phyloP scores from a whole-genome alignment of 129 eudicot genomes.

The Artemisia tridentata region DNA sequence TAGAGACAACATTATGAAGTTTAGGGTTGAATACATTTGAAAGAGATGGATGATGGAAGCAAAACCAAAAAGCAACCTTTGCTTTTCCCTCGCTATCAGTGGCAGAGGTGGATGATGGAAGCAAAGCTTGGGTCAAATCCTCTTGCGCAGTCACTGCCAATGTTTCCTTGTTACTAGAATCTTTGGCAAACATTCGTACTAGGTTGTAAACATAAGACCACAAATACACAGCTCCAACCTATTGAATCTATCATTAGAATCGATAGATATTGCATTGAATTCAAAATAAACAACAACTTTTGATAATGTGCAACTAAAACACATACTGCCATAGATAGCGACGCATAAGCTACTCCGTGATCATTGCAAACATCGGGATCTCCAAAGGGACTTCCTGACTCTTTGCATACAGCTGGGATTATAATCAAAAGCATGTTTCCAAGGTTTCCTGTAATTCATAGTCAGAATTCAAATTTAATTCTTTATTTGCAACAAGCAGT shows the following conservation, averaged over 20 bases:
- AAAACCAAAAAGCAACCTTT: slow-evolving; percentile 25
- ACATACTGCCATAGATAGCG: slow-evolving; percentile 64
- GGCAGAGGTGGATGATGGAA: slow-evolving; percentile 26
- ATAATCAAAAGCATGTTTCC: slow-evolving; percentile 60
- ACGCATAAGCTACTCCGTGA: slow-evolving; percentile 55
- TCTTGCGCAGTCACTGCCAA: slow-evolving; percentile 1
- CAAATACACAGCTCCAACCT: slow-evolving; percentile 56
- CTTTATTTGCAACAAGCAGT: too few species aligned
- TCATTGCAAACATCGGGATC: slow-evolving; percentile 46
- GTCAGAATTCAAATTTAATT: neutral
- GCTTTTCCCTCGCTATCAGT: slow-evolving; percentile 1
- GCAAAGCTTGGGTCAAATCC: slow-evolving; percentile 25
- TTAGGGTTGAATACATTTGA: neutral
- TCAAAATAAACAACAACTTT: neutral
- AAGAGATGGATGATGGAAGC: neutral
- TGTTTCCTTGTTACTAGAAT: neutral
- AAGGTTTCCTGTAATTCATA: slow-evolving; percentile 41
- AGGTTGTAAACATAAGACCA: slow-evolving; percentile 61
- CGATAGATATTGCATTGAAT: neutral
- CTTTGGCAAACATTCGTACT: slow-evolving; percentile 37
- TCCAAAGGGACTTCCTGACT: slow-evolving; percentile 65
- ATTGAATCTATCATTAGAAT: slow-evolving; percentile 6
- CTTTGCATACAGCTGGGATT: slow-evolving; percentile 63
- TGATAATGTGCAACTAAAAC: neutral
- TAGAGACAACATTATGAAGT: slow-evolving; percentile 2